Base-by-base conservation (phyloP, 768 basidiomycete genomes). In the Suillus spraguei region DNA sequence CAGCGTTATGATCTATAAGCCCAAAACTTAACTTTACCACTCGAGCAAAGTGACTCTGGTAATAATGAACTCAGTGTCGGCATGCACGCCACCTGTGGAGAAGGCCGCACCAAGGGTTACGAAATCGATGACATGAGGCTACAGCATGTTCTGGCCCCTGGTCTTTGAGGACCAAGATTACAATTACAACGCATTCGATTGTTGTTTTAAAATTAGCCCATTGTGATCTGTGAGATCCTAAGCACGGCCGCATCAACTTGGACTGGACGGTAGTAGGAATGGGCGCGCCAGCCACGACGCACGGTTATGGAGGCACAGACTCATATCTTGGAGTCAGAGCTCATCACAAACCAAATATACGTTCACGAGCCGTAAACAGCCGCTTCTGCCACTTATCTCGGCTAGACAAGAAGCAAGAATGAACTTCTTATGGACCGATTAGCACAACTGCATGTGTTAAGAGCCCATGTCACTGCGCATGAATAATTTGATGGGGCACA, bases 71-170 rank as follows among this genome's bases (percentile, higher is more conserved):
- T 55, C 53, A 60, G 49, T 55, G 55, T 60, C 62, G 60, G 32
- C 14, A 52, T 41, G 42, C 42, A 67, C n/a, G 58, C 52, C 24
- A 58, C 63, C 24, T 64, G 42, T 61, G 42, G 24, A 61, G 50
- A 61, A 33, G 49, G 41, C n/a, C 67, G 60, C 50, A 62, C 50
- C 61, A 70, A 63, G 35, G 44, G 35, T 58, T 65, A 5, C 67
- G 60, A 60, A 66, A 67, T 62, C 33, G 6, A 24, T 24, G 49
- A 49, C 49, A 74, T 67, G 76, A 74, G 76, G 76, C 10, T 46
- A 33, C 65, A 69, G 69, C 72, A 66, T 77, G 75, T 65, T 16
- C 5, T 46, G 44, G 36, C 33, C 44, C 49, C 58, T 44, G 44
- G 38, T 62, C 24, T 38, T 24, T 22, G 35, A 10, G 59, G 33